Evolutionary conservation across 805 yeast species (phyloP).

Genomic region (Saturnispora zaruensis): DNA sequence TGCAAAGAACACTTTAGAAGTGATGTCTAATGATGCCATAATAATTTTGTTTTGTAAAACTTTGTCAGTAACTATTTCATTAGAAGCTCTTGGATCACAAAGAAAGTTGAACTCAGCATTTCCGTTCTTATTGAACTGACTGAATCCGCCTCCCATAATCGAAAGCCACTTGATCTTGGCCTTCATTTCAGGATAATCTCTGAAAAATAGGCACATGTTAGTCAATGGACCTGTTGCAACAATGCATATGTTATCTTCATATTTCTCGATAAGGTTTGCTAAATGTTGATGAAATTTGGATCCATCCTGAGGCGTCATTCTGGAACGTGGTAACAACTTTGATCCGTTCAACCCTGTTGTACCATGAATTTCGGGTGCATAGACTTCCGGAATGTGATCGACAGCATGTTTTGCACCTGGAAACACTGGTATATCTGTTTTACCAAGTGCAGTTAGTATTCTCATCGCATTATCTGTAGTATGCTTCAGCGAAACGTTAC

Average conservation of each 20-base stretch:
- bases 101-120: slow-evolving; percentile 69
- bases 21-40: slow-evolving; percentile 59
- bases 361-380: slow-evolving; percentile 67
- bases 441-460: slow-evolving; percentile 50
- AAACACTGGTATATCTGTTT: slow-evolving; percentile 52
- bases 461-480: slow-evolving; percentile 67
- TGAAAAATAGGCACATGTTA: slow-evolving; percentile 51
- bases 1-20: slow-evolving; percentile 56
- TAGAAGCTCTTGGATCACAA: slow-evolving; percentile 72
- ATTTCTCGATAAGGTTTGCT: slow-evolving; percentile 18
- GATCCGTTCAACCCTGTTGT: slow-evolving; percentile 73
- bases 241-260: slow-evolving; percentile 45
- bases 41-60: slow-evolving; percentile 41
- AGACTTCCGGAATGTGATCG: slow-evolving; percentile 33
- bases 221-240: slow-evolving; percentile 77
- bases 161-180: slow-evolving; percentile 43
- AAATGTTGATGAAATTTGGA: slow-evolving; percentile 22
- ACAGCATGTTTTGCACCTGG: slow-evolving; percentile 58
- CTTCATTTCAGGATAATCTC: slow-evolving; percentile 45
- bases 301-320: slow-evolving; percentile 15
- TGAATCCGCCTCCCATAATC: slow-evolving; percentile 69
- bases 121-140: slow-evolving; percentile 21
- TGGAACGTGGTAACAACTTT: slow-evolving; percentile 44
- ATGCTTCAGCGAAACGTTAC: slow-evolving; percentile 53
- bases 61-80: slow-evolving; percentile 41